These are phyloP conservation scores for Crataegus laevigata DNA, from an alignment of 306 rosid species.

Conservation along the genomic window DNA sequence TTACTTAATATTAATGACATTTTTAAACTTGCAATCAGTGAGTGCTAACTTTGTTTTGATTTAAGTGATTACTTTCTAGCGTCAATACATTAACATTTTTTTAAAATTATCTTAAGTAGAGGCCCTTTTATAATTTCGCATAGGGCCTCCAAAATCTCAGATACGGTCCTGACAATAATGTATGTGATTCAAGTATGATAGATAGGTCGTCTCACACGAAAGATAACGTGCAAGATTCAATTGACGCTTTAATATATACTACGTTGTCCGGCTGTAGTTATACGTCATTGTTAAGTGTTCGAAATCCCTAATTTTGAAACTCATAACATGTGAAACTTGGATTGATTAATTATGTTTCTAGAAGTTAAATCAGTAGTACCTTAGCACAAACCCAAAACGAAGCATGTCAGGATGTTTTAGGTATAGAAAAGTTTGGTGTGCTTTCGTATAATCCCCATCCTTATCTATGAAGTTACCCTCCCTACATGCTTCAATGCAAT, in stretches of 20 bases:
- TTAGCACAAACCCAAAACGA: neutral
- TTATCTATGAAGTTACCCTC: conserved; percentile 6
- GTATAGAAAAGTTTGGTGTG: neutral
- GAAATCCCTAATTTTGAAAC: neutral
- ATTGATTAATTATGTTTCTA: no score
- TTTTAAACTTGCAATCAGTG: no score
- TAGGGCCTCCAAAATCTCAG: no score
- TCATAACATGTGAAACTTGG: neutral
- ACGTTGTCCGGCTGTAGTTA: neutral
- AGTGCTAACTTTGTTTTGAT: no score
- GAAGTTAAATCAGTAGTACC: neutral
- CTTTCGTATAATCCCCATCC: conserved; percentile 3
- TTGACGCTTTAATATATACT: neutral
- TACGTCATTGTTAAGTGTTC: neutral
- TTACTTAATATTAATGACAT: no score
- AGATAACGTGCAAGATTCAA: neutral
- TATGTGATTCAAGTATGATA: neutral
- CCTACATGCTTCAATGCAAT: neutral
- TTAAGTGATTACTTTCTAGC: no score
- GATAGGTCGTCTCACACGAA: neutral
- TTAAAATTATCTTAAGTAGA: no score
- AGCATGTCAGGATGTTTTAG: neutral
- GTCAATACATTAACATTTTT: no score
- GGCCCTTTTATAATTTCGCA: no score
- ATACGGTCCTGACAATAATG: no score